These are phyloP conservation scores for Schwanniomyces yamadae DNA, from an alignment of 805 yeast genomes.

Conservation along the genomic window DNA sequence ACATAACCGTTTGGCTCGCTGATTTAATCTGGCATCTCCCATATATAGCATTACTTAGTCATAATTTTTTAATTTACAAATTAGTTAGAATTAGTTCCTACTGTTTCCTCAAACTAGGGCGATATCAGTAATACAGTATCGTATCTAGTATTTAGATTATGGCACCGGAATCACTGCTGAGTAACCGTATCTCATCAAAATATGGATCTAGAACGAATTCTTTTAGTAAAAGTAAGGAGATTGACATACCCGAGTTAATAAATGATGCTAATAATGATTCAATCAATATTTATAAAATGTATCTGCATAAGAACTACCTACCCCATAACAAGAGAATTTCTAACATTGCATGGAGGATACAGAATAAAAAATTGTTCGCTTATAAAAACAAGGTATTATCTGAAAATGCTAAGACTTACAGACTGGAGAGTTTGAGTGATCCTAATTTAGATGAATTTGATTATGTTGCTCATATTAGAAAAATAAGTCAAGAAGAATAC, in stretches of 20 bases:
- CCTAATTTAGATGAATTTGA: conserved; percentile 42
- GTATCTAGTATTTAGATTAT: background rate
- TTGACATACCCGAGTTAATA: conserved; percentile 11
- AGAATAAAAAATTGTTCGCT: conserved; percentile 31
- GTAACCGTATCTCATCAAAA: background rate
- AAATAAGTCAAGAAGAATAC: conserved; percentile 38
- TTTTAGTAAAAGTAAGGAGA: background rate
- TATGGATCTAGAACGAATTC: background rate
- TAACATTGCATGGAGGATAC: conserved; percentile 47
- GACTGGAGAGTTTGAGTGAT: conserved; percentile 12
- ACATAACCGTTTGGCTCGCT: too few species aligned
- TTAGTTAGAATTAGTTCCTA: too few species aligned
- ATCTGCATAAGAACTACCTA: conserved; percentile 38
- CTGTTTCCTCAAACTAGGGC: too few species aligned
- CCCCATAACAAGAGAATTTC: conserved; percentile 43
- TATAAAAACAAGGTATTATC: background rate
- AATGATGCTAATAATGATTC: conserved; percentile 37
- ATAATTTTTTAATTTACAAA: too few species aligned
- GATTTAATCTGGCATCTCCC: too few species aligned
- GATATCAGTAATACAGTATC: background rate
- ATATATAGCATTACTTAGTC: too few species aligned
- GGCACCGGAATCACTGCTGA: conserved; percentile 1
- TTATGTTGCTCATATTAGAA: conserved; percentile 45
- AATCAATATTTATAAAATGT: conserved; percentile 39
- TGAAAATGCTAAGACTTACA: background rate